These are phyloP conservation scores for Hysterium pulicare DNA, from an alignment of 2,329 filamentous ascomycete genomes.

Conservation along the genomic window DNA sequence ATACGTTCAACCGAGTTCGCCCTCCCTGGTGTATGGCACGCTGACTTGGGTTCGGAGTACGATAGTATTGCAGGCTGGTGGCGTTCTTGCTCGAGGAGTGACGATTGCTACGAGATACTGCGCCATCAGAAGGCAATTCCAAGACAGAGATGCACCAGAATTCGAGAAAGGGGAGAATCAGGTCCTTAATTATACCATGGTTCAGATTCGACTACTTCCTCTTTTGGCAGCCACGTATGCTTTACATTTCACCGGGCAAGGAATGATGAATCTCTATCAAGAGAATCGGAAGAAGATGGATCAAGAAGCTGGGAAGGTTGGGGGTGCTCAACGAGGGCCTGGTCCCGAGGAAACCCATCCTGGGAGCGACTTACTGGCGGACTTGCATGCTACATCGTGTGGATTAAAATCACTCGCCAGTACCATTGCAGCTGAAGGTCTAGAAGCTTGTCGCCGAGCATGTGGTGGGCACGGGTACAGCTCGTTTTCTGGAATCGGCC, in stretches of 20 bases:
- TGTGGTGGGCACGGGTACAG: slow-evolving; percentile 77
- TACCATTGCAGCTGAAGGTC: slow-evolving; percentile 68
- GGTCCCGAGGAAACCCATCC: slow-evolving; percentile 66
- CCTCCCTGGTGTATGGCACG: slow-evolving; percentile 70
- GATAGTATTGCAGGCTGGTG: slow-evolving; percentile 71
- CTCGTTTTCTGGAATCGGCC: slow-evolving; percentile 71
- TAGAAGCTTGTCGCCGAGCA: slow-evolving; percentile 70
- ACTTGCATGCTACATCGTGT: slow-evolving; percentile 73
- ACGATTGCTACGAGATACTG: slow-evolving; percentile 75
- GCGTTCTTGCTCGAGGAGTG: slow-evolving; percentile 69
- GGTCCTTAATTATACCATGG: slow-evolving; percentile 78
- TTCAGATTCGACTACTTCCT: slow-evolving; percentile 69
- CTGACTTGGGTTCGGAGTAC: slow-evolving; percentile 71
- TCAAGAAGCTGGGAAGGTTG: slow-evolving; percentile 36
- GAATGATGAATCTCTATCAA: slow-evolving; percentile 71
- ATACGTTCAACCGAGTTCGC: slow-evolving; percentile 64
- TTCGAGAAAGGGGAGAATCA: slow-evolving; percentile 63
- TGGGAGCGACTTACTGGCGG: slow-evolving; percentile 66
- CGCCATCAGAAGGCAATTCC: slow-evolving; percentile 72
- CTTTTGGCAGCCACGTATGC: slow-evolving; percentile 72
- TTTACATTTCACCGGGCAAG: slow-evolving; percentile 73
- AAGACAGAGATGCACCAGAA: slow-evolving; percentile 65
- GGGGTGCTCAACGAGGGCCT: slow-evolving; percentile 48
- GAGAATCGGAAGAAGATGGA: slow-evolving; percentile 69
- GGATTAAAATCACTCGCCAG: slow-evolving; percentile 71